Conservation (phyloP, 179 eudicot species). For the Beta macrorhiza region DNA sequence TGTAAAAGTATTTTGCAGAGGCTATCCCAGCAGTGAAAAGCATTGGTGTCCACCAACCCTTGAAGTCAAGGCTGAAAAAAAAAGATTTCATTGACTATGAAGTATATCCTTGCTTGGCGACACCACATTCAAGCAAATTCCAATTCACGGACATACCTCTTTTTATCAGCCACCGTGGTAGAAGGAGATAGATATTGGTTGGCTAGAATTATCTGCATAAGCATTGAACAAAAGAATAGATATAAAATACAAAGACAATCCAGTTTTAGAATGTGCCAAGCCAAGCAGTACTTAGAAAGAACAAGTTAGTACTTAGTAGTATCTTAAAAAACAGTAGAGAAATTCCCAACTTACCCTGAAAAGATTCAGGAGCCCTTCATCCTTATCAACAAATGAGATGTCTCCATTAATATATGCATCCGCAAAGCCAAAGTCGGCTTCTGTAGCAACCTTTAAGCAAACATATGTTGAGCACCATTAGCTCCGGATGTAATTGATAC, state of each 20-base stretch:
- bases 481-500: background rate
- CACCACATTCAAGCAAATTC: background rate
- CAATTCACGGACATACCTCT: constrained; percentile 40
- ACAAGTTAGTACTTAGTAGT: background rate
- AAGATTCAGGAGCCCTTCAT: constrained; percentile 73
- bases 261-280: background rate
- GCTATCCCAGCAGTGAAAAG: constrained; percentile 69
- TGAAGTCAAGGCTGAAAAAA: constrained; percentile 22
- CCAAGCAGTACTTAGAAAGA: too few relatives aligned
- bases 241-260: background rate
- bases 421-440: constrained; percentile 94
- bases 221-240: background rate
- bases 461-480: background rate
- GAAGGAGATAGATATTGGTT: constrained; percentile 52
- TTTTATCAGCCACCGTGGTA: constrained; percentile 33
- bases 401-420: constrained; percentile 94
- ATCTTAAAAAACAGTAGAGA: background rate
- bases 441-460: constrained; percentile 60
- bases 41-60: constrained; percentile 97
- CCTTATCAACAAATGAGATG: constrained; percentile 73
- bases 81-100: background rate
- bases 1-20: constrained; percentile 73
- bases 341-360: constrained; percentile 56
- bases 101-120: background rate
- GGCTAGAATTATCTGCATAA: constrained; percentile 59